These are phyloP conservation scores for Handroanthus guayacan DNA, from an alignment of 257 asterid species.

Conservation along the genomic window DNA sequence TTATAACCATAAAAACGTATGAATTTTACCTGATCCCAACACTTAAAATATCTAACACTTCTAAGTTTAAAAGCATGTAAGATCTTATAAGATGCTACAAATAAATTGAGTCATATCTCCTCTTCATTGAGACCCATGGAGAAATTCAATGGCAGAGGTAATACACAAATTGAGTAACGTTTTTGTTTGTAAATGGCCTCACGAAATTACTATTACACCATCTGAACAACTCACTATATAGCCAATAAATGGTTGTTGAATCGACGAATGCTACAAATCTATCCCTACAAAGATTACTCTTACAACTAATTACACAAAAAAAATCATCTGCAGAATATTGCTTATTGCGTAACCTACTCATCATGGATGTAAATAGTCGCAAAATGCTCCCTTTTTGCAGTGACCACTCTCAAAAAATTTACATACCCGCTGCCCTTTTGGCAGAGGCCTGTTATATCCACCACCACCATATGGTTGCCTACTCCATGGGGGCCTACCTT, in stretches of 20 bases:
- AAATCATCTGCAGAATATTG: constrained; percentile 27
- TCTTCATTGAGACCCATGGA: no score
- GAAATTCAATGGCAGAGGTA: background rate
- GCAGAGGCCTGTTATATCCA: constrained; percentile 71
- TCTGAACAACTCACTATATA: constrained; percentile 20
- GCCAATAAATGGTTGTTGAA: constrained; percentile 5
- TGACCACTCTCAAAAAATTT: constrained; percentile 89
- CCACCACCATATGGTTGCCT: constrained; percentile 69
- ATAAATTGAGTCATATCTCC: no score
- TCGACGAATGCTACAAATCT: background rate
- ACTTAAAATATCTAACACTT: no score
- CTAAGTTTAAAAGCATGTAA: no score
- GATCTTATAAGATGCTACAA: no score
- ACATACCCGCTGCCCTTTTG: constrained; percentile 84
- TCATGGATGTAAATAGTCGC: constrained; percentile 87
- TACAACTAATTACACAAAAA: constrained; percentile 38
- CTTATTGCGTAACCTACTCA: constrained; percentile 4
- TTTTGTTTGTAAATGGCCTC: background rate
- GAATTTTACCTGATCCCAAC: no score
- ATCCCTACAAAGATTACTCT: constrained; percentile 25
- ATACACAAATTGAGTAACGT: constrained; percentile 1
- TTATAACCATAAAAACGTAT: no score
- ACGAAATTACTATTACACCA: background rate
- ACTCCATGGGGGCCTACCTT: constrained; percentile 74
- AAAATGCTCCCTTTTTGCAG: constrained; percentile 91